These are phyloP conservation scores for Xylaria sp. DNA, from an alignment of 2,329 filamentous ascomycete species.

Conservation along the genomic window DNA sequence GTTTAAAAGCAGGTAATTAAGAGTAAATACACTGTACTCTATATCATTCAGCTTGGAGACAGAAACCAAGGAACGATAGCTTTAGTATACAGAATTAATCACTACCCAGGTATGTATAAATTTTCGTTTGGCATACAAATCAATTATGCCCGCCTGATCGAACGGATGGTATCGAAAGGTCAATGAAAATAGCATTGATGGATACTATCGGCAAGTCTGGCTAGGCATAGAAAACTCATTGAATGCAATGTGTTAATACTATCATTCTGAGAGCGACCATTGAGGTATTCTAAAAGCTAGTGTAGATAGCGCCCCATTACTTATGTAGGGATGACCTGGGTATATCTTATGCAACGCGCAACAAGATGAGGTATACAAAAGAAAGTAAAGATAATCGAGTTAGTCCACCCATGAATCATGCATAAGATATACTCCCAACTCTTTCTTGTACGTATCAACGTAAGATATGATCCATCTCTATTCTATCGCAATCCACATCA, in stretches of 20 bases:
- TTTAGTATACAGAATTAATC: not conserved
- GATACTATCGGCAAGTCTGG: not conserved
- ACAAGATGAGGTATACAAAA: slow-evolving; percentile 33
- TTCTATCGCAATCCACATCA: slow-evolving; percentile 32
- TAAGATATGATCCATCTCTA: slow-evolving; percentile 23
- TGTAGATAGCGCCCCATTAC: slow-evolving; percentile 9
- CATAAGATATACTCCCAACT: not conserved
- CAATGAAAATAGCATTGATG: not conserved
- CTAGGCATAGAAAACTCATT: not conserved
- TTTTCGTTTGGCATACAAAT: too few relatives aligned
- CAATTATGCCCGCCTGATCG: not conserved
- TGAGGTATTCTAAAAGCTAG: slow-evolving; percentile 7
- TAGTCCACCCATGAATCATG: slow-evolving; percentile 17
- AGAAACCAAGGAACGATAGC: not conserved
- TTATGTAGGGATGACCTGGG: slow-evolving; percentile 25
- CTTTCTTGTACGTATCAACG: slow-evolving; percentile 18
- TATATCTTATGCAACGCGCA: slow-evolving; percentile 30
- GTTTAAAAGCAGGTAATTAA: too few relatives aligned
- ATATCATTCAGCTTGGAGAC: not conserved
- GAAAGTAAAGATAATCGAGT: slow-evolving; percentile 22
- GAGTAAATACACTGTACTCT: not conserved
- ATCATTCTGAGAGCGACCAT: not conserved
- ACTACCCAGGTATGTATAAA: too few relatives aligned
- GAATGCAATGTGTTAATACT: not conserved
- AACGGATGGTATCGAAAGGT: not conserved